phyloP scores from a whole-genome alignment of 176 grass and related monocot species.

The Oryza australiensis region DNA sequence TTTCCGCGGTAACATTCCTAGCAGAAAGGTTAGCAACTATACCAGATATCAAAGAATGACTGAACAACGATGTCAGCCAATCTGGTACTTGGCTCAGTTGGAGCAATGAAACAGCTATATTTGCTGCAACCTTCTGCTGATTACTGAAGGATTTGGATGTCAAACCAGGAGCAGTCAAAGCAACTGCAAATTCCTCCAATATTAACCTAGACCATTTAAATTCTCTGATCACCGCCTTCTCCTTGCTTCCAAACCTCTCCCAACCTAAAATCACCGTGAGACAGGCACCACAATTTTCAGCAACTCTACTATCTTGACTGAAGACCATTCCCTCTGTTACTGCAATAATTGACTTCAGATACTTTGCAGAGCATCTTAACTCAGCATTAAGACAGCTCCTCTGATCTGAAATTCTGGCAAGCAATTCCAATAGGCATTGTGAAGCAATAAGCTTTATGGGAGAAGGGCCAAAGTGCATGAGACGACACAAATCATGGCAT shows the following conservation, averaged over 20 bases:
- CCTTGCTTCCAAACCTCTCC: constrained; percentile 58
- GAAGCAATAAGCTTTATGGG: constrained; percentile 77
- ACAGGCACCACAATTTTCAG: constrained; percentile 66
- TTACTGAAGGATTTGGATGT: constrained; percentile 72
- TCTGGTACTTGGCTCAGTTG: constrained; percentile 64
- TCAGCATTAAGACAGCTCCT: constrained; percentile 43
- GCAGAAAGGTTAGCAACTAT: constrained; percentile 72
- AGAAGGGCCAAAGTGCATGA: constrained; percentile 73
- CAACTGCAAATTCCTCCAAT: constrained; percentile 81
- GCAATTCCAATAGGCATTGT: constrained; percentile 82
- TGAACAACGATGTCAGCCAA: constrained; percentile 72
- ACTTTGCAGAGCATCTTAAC: constrained; percentile 66
- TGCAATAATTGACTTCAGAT: constrained; percentile 78
- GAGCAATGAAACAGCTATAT: constrained; percentile 67
- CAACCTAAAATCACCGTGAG: constrained; percentile 73
- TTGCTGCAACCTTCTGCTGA: constrained; percentile 67
- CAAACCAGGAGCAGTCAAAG: constrained; percentile 83
- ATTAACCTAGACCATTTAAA: constrained; percentile 85
- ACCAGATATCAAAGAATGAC: constrained; percentile 53
- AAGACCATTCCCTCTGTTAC: constrained; percentile 83
- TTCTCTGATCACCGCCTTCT: constrained; percentile 60
- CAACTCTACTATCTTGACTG: constrained; percentile 60
- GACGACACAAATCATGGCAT: constrained; percentile 85
- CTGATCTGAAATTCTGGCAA: constrained; percentile 69
- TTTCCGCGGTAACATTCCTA: constrained; percentile 83